Base-by-base conservation (phyloP, 352 stramenopile genomes). In the Phytophthora uliginosa region DNA sequence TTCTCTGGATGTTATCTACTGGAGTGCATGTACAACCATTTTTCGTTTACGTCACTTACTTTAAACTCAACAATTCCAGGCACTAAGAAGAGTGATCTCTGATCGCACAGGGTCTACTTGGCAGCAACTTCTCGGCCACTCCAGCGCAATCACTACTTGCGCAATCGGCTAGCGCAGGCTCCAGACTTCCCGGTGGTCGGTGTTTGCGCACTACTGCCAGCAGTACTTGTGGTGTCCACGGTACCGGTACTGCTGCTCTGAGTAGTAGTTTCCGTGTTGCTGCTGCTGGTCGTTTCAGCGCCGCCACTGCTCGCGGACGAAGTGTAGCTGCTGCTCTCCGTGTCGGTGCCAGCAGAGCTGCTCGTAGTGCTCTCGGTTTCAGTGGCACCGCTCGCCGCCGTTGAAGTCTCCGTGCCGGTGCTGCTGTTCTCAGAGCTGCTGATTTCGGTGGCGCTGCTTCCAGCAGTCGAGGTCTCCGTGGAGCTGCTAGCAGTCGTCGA, bases 141-240 rank as follows among this genome's bases (percentile, higher is more conserved):
- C 13, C 38, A 45, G 17, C 38, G 13, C 12, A 45, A 18, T 7
- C 38, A 51, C 38, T 72, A 67, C 59, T 73, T 73, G 40, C 66
- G 66, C 28, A 69, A 28, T 15, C 52, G 59, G 57, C 59, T 52
- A 59, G 31, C 59, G 26, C 66, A 73, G 20, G 50, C 38, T 26
- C 24, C 24, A 13, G 50, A 38, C 40, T 69, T 69, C 28, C 52
- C 42, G 13, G 66, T 40, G 10, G 31, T 48, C 5, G 66, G 18
- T 7, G 52, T 67, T 33, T 67, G 59, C 7, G 66, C 7, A 15
- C 3, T 65, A n/a, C 33, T 66, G 26, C 36, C 57, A 18, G 47
- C 10, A 3, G 36, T 53, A 38, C 57, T 66, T 7, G 63, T 53
- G 34, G 22, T 63, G 18, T 67, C 60, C 4, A 34, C n/a, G 20